phyloP scores from a whole-genome alignment of 192 early-diverging fungal species.

The Spizellomyces punctatus region DNA sequence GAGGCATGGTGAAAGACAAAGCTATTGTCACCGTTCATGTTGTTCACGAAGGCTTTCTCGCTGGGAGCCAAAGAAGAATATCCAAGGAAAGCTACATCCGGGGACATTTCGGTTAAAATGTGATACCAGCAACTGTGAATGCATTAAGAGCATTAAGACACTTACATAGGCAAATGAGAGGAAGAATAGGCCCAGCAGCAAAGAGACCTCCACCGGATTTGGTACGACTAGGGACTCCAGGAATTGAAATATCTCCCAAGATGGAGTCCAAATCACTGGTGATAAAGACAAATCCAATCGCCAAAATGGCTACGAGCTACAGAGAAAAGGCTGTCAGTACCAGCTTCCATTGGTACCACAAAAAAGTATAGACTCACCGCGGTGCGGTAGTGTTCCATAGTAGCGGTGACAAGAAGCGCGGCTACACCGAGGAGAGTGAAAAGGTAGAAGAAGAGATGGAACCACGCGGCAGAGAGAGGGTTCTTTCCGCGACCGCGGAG shows the following conservation, averaged over 20 bases:
- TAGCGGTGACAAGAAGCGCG: slow-evolving; percentile 9
- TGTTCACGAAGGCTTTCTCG: slow-evolving; percentile 16
- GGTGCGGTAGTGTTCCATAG: slow-evolving; percentile 23
- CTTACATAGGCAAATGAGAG: slow-evolving; percentile 32
- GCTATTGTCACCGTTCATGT: background rate
- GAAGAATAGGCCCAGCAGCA: slow-evolving; percentile 40
- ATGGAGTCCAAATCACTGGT: slow-evolving; percentile 15
- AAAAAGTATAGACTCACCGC: slow-evolving; percentile 19
- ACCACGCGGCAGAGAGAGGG: slow-evolving; percentile 13
- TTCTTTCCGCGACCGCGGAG: background rate
- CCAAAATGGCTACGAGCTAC: slow-evolving; percentile 38
- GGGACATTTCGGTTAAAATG: background rate
- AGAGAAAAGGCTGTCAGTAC: background rate
- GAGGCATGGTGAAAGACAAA: slow-evolving; percentile 11
- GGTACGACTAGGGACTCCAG: background rate
- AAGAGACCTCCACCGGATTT: slow-evolving; percentile 9
- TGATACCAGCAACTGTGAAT: background rate
- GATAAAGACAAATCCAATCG: slow-evolving; percentile 36
- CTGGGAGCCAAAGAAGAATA: slow-evolving; percentile 32
- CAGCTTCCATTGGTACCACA: background rate
- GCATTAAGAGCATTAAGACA: background rate
- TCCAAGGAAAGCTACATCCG: slow-evolving; percentile 20
- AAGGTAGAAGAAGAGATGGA: slow-evolving; percentile 34
- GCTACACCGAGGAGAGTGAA: slow-evolving; percentile 19
- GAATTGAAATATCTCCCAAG: background rate